These are phyloP conservation scores for Rhizophagus prolifer DNA, from an alignment of 192 early-diverging fungal species.

Conservation along the genomic window DNA sequence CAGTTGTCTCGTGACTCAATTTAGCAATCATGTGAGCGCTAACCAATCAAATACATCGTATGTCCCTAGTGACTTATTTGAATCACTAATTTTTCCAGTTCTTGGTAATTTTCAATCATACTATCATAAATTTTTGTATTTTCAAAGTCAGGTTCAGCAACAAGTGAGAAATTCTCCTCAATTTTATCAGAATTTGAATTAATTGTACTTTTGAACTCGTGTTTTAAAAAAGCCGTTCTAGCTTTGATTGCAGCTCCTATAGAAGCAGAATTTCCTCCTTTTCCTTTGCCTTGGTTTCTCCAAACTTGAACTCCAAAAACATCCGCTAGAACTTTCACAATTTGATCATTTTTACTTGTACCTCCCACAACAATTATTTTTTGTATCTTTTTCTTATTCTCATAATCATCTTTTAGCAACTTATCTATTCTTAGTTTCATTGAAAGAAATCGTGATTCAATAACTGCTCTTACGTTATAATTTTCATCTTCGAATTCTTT, in stretches of 20 bases:
- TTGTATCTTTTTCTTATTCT: background rate
- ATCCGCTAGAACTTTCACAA: slow-evolving; percentile 64
- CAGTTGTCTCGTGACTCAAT: no score
- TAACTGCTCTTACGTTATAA: slow-evolving; percentile 60
- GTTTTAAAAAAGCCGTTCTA: background rate
- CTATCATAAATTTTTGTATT: slow-evolving; percentile 12
- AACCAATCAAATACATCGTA: no score
- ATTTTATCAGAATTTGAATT: background rate
- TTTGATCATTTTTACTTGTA: slow-evolving; percentile 56
- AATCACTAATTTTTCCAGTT: slow-evolving; percentile 15
- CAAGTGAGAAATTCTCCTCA: background rate
- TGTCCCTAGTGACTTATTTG: background rate
- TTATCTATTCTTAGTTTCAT: slow-evolving; percentile 58
- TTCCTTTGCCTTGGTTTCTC: slow-evolving; percentile 26
- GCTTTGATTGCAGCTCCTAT: slow-evolving; percentile 63
- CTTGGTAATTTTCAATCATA: slow-evolving; percentile 10
- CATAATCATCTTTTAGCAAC: slow-evolving; percentile 23
- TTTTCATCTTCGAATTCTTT: slow-evolving; percentile 37
- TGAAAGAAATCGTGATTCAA: slow-evolving; percentile 74
- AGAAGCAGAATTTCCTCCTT: slow-evolving; percentile 55
- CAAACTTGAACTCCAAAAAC: slow-evolving; percentile 72
- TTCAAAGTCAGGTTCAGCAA: background rate
- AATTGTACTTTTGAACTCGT: background rate
- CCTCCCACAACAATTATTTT: slow-evolving; percentile 75
- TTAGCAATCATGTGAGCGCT: no score